These are phyloP conservation scores for Solanum pennellii DNA, from an alignment of 257 asterid species.

Conservation along the genomic window DNA sequence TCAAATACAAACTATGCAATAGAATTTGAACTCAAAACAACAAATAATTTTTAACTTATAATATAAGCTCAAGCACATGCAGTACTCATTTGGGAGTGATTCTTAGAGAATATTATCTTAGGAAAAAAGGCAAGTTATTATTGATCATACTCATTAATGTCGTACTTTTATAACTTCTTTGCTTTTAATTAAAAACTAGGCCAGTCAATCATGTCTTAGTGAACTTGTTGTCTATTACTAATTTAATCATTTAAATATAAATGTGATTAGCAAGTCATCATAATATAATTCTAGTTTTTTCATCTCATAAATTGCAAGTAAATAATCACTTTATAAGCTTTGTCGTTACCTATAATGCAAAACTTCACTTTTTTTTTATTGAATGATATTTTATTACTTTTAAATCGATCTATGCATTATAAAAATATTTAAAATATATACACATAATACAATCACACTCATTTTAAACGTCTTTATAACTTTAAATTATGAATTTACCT, in stretches of 20 bases:
- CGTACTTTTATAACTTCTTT: background rate
- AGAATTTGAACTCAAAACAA: background rate
- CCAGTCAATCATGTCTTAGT: conserved; percentile 1
- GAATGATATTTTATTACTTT: background rate
- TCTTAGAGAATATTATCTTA: background rate
- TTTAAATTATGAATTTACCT: background rate
- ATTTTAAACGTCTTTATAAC: background rate
- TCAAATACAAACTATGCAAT: background rate
- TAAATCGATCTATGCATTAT: background rate
- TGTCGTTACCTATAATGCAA: background rate
- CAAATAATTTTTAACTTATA: background rate
- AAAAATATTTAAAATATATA: background rate
- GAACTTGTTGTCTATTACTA: background rate
- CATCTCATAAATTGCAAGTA: background rate
- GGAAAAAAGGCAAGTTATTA: background rate
- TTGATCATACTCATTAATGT: background rate
- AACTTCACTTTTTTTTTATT: background rate
- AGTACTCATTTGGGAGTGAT: conserved; percentile 1
- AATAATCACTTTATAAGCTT: background rate
- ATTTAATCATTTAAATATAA: background rate
- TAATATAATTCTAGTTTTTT: background rate
- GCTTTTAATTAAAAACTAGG: background rate
- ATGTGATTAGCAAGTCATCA: background rate
- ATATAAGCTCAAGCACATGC: background rate
- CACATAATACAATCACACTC: background rate